These are phyloP conservation scores for Cercospora beticola DNA, from an alignment of 2,329 filamentous ascomycete genomes.

Conservation along the genomic window DNA sequence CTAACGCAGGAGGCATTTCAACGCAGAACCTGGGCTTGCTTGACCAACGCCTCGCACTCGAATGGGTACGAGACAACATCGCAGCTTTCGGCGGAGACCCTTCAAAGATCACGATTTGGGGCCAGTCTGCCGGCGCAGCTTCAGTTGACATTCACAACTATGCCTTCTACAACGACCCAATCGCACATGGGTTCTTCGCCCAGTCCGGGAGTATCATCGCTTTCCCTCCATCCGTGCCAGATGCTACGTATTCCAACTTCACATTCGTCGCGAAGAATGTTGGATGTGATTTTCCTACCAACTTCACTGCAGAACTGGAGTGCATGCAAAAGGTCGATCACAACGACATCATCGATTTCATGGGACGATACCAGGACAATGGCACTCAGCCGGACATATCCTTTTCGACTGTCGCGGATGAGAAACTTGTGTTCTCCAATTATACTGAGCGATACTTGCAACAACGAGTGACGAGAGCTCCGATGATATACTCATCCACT, in stretches of 20 bases:
- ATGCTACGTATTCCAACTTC: slow-evolving; percentile 38
- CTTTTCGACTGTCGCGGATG: slow-evolving; percentile 31
- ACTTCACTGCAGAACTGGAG: slow-evolving; percentile 34
- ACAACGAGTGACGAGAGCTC: slow-evolving; percentile 38
- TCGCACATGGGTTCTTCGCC: slow-evolving; percentile 44
- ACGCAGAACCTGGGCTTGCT: slow-evolving; percentile 41
- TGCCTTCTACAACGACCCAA: slow-evolving; percentile 39
- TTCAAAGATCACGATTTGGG: slow-evolving; percentile 41
- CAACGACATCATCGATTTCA: slow-evolving; percentile 4
- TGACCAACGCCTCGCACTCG: slow-evolving; percentile 42
- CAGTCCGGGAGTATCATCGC: slow-evolving; percentile 39
- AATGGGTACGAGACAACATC: slow-evolving; percentile 46
- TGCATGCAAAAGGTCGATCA: slow-evolving; percentile 39
- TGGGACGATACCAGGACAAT: not conserved
- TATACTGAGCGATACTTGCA: slow-evolving; percentile 22
- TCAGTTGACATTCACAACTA: slow-evolving; percentile 35
- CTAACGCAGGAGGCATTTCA: slow-evolving; percentile 33
- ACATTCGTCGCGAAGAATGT: slow-evolving; percentile 41
- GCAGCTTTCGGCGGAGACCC: slow-evolving; percentile 44
- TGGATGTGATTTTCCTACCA: slow-evolving; percentile 34
- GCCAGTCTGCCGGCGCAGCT: slow-evolving; percentile 35
- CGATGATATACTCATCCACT: slow-evolving; percentile 13
- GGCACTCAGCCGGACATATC: slow-evolving; percentile 22
- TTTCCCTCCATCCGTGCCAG: slow-evolving; percentile 22
- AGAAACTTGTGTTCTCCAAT: slow-evolving; percentile 29